Base-by-base conservation (phyloP, 331 rosid genomes). In the Dryas integrifolia region DNA sequence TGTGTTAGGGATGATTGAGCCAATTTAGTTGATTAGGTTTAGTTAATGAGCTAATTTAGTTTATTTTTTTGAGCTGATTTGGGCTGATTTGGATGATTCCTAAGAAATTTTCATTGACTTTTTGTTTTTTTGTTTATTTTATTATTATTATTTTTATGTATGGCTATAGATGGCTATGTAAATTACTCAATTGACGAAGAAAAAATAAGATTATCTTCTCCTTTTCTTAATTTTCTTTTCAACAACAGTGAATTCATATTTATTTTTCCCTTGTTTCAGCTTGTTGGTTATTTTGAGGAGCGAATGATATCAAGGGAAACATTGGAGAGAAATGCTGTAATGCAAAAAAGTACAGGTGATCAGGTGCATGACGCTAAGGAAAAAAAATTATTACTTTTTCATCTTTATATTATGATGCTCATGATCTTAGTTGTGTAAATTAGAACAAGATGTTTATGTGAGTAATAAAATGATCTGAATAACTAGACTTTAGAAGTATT, bases 271-370 rank as follows among this genome's bases (percentile, higher is more conserved):
- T 73, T 81, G 53, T 85, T 88, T 85, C 96, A 94, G 98, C 69
- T 94, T 82, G 46, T 86, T 16, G 84, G 67, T 43, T 94, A 91
- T 81, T 85, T 94, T 78, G 74, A 88, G 0, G 91, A 89, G 84
- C 90, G 98, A 69, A 52, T 81, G 79, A 91, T 94, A 72, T 86
- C 97, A 0, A 81, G 58, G 70, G 79, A 82, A 70, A 94, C 96
- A 47, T 70, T 94, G 78, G 64, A 68, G 68, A 91, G 92, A 81
- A 94, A 94, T 88, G 75, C 66, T 67, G 91, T 91, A 8, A 89
- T 62, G 92, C 97, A 94, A 84, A 94, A 78, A 77, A 72, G 65
- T 65, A 80, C 40, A 82, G 66, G 45, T 18, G 77, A 84, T 77
- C 96, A 89, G 98, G 98, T 94, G 73, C 74, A 69, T 58, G 56